Conservation (phyloP, 805 yeast genomes). For the Barnettozyma populi region DNA sequence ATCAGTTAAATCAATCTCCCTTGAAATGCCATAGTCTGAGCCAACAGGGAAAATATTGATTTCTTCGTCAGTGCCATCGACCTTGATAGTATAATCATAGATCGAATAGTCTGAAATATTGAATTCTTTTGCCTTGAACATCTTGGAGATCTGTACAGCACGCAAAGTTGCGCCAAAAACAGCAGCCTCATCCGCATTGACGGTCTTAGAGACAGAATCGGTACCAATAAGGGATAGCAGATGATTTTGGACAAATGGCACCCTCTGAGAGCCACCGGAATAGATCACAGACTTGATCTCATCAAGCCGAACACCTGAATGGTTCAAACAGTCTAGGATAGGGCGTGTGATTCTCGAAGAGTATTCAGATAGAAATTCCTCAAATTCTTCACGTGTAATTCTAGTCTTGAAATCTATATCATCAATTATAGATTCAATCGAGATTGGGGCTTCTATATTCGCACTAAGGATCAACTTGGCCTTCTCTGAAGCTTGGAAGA, state of each 20-base stretch:
- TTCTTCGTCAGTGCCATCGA: conserved; percentile 24
- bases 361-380: conserved; percentile 42
- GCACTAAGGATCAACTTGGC: conserved; percentile 86
- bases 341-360: conserved; percentile 47
- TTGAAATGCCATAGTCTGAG: conserved; percentile 30
- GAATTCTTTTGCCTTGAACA: conserved; percentile 60
- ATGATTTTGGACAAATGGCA: conserved; percentile 76
- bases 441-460: conserved; percentile 69
- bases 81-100: conserved; percentile 40
- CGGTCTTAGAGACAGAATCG: conserved; percentile 65
- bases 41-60: conserved; percentile 44
- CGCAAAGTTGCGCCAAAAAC: conserved; percentile 85
- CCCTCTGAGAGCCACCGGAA: conserved; percentile 88
- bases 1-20: conserved; percentile 34
- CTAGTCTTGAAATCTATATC: conserved; percentile 68
- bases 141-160: conserved; percentile 69
- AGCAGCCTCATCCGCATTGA: conserved; percentile 94
- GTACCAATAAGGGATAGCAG: conserved; percentile 51
- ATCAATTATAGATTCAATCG: conserved; percentile 66
- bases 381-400: conserved; percentile 80
- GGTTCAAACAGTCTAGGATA: conserved; percentile 43
- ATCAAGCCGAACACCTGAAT: conserved; percentile 25
- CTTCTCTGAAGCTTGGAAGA: conserved; percentile 82
- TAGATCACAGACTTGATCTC: conserved; percentile 64
- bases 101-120: conserved; percentile 51